Evolutionary conservation across 1,284 basidiomycete genomes (phyloP).

Genomic region (Neolentinus lepideus): DNA sequence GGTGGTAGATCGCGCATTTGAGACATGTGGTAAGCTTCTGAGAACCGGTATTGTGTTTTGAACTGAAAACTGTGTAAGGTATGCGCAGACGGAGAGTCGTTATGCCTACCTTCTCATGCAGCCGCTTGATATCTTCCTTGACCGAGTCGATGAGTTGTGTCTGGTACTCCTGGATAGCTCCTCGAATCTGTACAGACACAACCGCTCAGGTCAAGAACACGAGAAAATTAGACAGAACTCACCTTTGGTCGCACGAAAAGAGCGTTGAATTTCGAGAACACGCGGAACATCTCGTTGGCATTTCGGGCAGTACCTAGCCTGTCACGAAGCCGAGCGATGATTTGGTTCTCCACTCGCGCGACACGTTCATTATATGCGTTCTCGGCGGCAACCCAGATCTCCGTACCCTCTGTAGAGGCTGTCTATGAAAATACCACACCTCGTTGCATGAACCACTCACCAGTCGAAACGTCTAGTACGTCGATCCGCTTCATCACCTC

Average conservation of each 20-base stretch:
- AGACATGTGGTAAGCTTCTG: slow-evolving; percentile 96
- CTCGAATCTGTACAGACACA: slow-evolving; percentile 63
- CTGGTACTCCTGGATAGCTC: slow-evolving; percentile 98
- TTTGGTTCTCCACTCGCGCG: slow-evolving; percentile 96
- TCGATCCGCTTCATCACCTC: slow-evolving; percentile 95
- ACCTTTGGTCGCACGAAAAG: slow-evolving; percentile 98
- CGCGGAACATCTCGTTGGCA: slow-evolving; percentile 98
- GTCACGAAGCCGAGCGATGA: slow-evolving; percentile 90
- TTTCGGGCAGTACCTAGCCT: slow-evolving; percentile 93
- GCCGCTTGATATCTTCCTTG: slow-evolving; percentile 92
- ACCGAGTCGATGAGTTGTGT: slow-evolving; percentile 97
- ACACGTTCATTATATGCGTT: slow-evolving; percentile 97
- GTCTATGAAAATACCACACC: neutral
- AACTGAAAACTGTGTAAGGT: slow-evolving; percentile 42
- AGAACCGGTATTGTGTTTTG: slow-evolving; percentile 91
- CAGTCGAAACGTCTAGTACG: slow-evolving; percentile 87
- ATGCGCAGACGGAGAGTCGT: neutral
- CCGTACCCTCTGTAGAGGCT: slow-evolving; percentile 74
- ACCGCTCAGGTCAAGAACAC: neutral
- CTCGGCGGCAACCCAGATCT: slow-evolving; percentile 97
- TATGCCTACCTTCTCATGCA: slow-evolving; percentile 78
- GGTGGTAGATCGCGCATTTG: slow-evolving; percentile 97
- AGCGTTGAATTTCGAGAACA: slow-evolving; percentile 98
- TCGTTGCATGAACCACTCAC: slow-evolving; percentile 32
- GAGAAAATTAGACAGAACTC: neutral